Evolutionary conservation across 257 asterid genomes (phyloP).

Genomic region (Solanum paucissectum): DNA sequence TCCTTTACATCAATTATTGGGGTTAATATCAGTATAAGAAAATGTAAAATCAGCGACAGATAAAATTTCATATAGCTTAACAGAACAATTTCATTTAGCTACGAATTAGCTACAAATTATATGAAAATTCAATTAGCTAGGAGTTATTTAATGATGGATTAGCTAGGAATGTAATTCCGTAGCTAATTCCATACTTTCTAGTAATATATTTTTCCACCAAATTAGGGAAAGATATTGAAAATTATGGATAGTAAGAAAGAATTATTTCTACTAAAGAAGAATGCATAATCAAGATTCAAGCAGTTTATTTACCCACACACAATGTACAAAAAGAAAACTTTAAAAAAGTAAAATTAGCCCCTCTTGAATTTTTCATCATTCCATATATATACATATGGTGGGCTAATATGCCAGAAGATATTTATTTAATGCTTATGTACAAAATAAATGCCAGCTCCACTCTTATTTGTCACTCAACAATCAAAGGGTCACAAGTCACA

Average conservation of each 20-base stretch:
- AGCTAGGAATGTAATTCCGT: too few relatives aligned
- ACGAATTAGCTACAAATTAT: too few relatives aligned
- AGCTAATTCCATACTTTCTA: neutral
- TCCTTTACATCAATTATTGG: neutral
- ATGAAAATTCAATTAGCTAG: neutral
- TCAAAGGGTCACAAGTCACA: neutral
- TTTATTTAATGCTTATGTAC: neutral
- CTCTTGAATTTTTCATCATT: neutral
- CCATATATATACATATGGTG: neutral
- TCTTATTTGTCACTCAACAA: neutral
- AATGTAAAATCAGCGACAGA: too few relatives aligned
- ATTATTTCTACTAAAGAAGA: neutral
- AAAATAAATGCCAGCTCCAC: neutral
- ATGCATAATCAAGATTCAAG: neutral
- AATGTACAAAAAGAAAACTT: neutral
- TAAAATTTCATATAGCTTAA: neutral
- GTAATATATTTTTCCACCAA: neutral
- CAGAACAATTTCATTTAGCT: rapidly evolving
- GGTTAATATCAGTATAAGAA: neutral
- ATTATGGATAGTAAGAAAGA: neutral
- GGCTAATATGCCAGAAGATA: neutral
- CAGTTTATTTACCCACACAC: neutral
- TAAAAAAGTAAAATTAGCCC: neutral
- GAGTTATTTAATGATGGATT: rapidly evolving
- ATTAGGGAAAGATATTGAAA: neutral